Evolutionary conservation across 176 grass and related monocot species (phyloP), one percentile per base, ranked within the genome.

Genomic region (Stipa capillata): DNA sequence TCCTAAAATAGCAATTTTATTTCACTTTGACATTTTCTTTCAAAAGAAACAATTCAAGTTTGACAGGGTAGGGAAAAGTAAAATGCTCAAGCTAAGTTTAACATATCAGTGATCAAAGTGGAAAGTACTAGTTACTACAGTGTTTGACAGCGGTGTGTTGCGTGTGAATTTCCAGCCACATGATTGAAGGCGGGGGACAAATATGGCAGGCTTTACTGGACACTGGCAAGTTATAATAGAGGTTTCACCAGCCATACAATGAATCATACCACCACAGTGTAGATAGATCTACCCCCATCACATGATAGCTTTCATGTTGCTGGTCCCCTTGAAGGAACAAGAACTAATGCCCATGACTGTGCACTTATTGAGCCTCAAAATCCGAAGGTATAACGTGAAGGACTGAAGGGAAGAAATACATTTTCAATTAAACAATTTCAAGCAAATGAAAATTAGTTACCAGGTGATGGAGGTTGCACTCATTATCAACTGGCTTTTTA

Each of bases 401-500:
- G 53, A 10, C 24, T 82, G 81, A 77, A 48, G 35, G 24, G 14
- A 51, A 73, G 17, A 58, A 8, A 23, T 2, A 47, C 53, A 18
- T 32, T 40, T 31, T 49, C 13, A 60, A 64, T 43, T 15, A 69
- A 78, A 69, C 18, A 74, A 48, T 54, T 17, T 21, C 12, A 72
- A 89, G 35, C 13, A 28, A 43, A 54, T 84, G 63, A 84, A 74
- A 76, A 51, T 57, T 45, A 52, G 57, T 86, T 97, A 97, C 95
- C 95, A 94, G 63, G 58, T 97, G 89, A 88, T 92, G 95, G 13
- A 97, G 87, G 82, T 97, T 97, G 62, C 87, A 97, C 64, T 97
- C 91, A 15, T 94, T 90, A 31, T 97, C 91, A 2, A 97, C 95
- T 2, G 95, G 81, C 27, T 83, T 97, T 60, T 89, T 92, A 24